Base-by-base conservation (phyloP, 78 protist genomes). In the Pigoraptor vietnamica region DNA sequence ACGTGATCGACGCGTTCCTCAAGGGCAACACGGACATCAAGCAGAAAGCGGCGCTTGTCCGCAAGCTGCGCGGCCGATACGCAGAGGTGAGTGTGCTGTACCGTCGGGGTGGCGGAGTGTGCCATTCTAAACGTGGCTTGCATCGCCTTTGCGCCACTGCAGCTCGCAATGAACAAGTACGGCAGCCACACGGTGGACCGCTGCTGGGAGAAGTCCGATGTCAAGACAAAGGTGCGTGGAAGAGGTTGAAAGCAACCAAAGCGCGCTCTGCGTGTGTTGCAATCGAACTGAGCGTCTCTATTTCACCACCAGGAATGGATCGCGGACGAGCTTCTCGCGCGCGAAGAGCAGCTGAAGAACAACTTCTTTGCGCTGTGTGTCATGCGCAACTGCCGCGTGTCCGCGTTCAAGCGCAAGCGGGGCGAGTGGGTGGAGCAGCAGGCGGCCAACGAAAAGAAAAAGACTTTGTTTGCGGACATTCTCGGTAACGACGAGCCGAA, bases 381-480 rank as follows among this genome's bases (percentile, higher is more conserved):
- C 29, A 2, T 36, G 81, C 91, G 91, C 32, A 89, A 89, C 48
- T 89, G 91, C 35, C 91, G 25, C 32, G 19, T 89, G 24, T 56
- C 35, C 6, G 79, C 23, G 6, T 39, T 89, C 79, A 89, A 89
- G 48, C 91, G 91, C 81, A 89, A 89, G 48, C 2, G 35, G 79
- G 91, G 39, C 40, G 14, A 56, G 55, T 89, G 91, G 91, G 25
- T 21, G 86, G 48, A 39, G 10, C 19, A 37, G 91, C 39, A 24
- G 86, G 48, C 19, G 10, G 91, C 91, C 91, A 89, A 89, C 91
- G 91, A 89, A n/a, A 6, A 24, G 37, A 89, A 89, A 81, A 39
- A 37, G 91, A n/a, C n/a, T 24, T 39, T 89, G 91, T 89, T 89
- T 89, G 79, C 81, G 10, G 91, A 89, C 48, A 89, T 89, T 24